Conservation (phyloP, 129 eudicot genomes). For the Flaveria linearis region DNA sequence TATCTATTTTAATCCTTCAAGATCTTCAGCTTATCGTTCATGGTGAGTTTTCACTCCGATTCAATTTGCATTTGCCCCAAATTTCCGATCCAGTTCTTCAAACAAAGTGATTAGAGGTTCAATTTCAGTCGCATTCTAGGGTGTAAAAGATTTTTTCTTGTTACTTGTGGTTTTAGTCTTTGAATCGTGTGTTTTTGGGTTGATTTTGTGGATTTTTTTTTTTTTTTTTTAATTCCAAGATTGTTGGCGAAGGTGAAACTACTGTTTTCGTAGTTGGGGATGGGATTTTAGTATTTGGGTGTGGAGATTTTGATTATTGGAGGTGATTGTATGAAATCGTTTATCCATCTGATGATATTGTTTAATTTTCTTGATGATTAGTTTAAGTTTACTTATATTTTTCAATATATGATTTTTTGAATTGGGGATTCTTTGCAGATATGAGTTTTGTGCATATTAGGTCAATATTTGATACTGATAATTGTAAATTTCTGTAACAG, state of each 20-base stretch:
- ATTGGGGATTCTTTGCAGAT: constrained; percentile 28
- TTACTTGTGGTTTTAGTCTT: constrained; percentile 14
- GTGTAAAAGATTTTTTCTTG: background rate
- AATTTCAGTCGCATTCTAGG: constrained; percentile 18
- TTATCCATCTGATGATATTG: background rate
- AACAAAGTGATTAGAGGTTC: constrained; percentile 25
- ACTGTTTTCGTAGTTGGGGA: constrained; percentile 13
- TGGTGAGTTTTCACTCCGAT: constrained; percentile 30
- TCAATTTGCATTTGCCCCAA: constrained; percentile 21
- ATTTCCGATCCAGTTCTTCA: constrained; percentile 27
- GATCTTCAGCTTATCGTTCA: constrained; percentile 29
- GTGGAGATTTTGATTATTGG: background rate
- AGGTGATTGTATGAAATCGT: constrained; percentile 3
- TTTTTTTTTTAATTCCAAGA: constrained; percentile 5
- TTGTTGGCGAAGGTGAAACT: constrained; percentile 17
- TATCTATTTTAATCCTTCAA: constrained; percentile 26
- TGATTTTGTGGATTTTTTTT: background rate
- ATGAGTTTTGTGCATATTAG: background rate
- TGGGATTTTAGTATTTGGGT: constrained; percentile 17
- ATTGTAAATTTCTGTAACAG: background rate
- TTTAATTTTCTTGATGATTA: constrained; percentile 7
- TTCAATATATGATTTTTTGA: background rate
- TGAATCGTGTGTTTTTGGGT: background rate
- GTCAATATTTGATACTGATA: background rate
- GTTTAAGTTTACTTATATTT: background rate